These are phyloP conservation scores for Poronia punctata DNA, from an alignment of 495 filamentous ascomycete genomes.

Conservation along the genomic window DNA sequence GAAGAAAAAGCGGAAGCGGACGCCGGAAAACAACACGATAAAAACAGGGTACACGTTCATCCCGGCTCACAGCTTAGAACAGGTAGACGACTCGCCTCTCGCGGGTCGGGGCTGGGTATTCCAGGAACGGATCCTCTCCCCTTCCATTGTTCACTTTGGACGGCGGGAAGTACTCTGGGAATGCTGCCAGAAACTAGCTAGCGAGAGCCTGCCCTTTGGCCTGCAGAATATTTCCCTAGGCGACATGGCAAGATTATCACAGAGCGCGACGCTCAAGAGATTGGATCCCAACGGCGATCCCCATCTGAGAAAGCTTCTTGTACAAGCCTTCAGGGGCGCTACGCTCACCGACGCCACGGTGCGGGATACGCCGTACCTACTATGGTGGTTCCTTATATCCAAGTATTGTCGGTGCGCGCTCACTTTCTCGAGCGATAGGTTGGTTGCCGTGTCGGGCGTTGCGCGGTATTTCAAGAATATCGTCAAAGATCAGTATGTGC, in stretches of 20 bases:
- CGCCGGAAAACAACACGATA: too few species aligned
- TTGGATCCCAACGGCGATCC: background rate
- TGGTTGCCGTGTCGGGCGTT: background rate
- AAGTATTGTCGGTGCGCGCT: background rate
- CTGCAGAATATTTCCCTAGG: background rate
- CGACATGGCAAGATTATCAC: background rate
- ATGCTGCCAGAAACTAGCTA: background rate
- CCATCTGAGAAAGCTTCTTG: background rate
- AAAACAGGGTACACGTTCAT: background rate
- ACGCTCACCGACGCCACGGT: background rate
- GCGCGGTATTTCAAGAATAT: background rate
- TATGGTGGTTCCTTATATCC: background rate
- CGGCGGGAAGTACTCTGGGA: background rate
- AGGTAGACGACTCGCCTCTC: background rate
- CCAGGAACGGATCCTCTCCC: background rate
- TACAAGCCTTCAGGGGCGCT: background rate
- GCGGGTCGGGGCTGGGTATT: background rate
- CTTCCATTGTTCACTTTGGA: background rate
- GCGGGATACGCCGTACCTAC: too few species aligned
- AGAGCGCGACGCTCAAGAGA: too few species aligned
- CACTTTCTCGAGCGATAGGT: background rate
- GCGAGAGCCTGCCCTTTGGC: background rate
- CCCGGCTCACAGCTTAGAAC: background rate
- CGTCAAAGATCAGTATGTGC: background rate
- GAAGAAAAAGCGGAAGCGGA: too few species aligned